Percentiles rank a stretch among this genome's conserved stretches.
Conservation (phyloP, 176 grass and related monocot species). For the Avena sativa region DNA sequence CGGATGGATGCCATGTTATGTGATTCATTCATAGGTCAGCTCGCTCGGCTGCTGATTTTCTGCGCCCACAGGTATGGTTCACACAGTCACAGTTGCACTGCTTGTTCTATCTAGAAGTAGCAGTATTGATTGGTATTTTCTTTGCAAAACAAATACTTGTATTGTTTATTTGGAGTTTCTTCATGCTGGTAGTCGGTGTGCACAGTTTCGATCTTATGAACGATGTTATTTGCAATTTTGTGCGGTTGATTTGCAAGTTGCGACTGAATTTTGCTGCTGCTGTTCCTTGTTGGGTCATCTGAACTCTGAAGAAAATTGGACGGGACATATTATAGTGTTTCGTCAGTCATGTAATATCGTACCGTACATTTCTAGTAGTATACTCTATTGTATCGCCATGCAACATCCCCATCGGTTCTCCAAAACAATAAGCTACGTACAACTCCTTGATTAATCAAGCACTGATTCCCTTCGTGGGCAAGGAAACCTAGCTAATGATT, state of each 20-base stretch:
- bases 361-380: neutral
- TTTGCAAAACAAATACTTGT: neutral
- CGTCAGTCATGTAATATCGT: constrained; percentile 7
- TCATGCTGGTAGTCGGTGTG: neutral
- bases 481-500: constrained; percentile 59
- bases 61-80: neutral
- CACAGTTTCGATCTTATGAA: neutral
- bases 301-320: neutral
- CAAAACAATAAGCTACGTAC: constrained; percentile 37
- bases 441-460: constrained; percentile 16
- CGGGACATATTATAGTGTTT: constrained; percentile 7
- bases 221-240: neutral
- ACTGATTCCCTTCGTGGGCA: neutral
- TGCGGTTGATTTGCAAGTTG: neutral
- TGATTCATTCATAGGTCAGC: neutral
- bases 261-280: neutral
- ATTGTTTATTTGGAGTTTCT: too few species aligned
- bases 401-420: constrained; percentile 58
- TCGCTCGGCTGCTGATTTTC: constrained; percentile 10
- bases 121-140: neutral
- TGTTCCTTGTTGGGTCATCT: neutral
- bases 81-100: neutral
- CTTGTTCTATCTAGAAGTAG: neutral
- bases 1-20: constrained; percentile 29
- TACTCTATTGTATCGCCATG: constrained; percentile 9